Conservation (phyloP, 352 stramenopile species). For the Peronospora belbahrii region DNA sequence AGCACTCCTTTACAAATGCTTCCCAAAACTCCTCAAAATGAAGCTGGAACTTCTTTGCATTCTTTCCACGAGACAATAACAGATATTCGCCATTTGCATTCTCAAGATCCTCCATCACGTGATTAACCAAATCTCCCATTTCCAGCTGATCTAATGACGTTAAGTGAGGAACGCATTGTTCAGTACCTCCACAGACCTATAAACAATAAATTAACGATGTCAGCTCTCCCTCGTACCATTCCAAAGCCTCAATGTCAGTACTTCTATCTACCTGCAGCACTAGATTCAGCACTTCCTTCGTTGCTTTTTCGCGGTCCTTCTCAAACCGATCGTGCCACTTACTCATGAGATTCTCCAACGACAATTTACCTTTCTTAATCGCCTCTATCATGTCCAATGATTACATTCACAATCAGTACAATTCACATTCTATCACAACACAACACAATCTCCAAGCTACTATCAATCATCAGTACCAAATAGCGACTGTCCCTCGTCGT, state of each 20-base stretch:
- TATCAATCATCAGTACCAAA: slow-evolving; percentile 18
- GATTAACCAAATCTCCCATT: slow-evolving; percentile 60
- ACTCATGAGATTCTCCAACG: slow-evolving; percentile 40
- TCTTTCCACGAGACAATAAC: slow-evolving; percentile 49
- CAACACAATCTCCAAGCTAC: not conserved
- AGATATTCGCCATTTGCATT: slow-evolving; percentile 56
- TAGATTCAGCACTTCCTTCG: slow-evolving; percentile 72
- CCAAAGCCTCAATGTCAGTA: no score
- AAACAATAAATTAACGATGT: slow-evolving; percentile 3
- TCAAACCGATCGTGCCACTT: slow-evolving; percentile 73
- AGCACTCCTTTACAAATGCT: slow-evolving; percentile 64
- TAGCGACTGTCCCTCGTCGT: slow-evolving; percentile 16
- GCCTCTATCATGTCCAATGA: slow-evolving; percentile 37
- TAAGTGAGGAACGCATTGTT: slow-evolving; percentile 39
- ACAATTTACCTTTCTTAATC: slow-evolving; percentile 43
- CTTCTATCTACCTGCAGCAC: slow-evolving; percentile 42
- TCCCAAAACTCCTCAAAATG: slow-evolving; percentile 77
- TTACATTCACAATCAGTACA: slow-evolving; percentile 2
- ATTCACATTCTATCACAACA: not conserved
- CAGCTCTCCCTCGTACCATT: not conserved
- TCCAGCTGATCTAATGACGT: slow-evolving; percentile 60
- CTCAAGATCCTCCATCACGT: slow-evolving; percentile 58
- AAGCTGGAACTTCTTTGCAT: slow-evolving; percentile 51
- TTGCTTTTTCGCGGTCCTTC: slow-evolving; percentile 39
- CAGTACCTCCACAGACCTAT: slow-evolving; percentile 47